Base-by-base conservation (phyloP, 83 land plant species). In the Picea mariana region DNA sequence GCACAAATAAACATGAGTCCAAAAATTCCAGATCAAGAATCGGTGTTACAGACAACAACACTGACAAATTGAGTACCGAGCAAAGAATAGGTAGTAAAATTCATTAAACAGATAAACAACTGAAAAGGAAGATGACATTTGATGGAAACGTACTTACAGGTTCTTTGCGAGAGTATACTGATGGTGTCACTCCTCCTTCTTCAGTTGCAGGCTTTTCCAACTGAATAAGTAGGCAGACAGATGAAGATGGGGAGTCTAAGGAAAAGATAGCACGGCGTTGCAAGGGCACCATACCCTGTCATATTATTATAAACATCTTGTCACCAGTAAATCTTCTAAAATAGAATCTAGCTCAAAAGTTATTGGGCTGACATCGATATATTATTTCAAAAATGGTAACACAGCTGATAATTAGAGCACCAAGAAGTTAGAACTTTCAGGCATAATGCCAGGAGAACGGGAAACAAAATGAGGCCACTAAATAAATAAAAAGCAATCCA, bases 131-230 rank as follows among this genome's bases (percentile, higher is more conserved):
- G 11, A 38, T 69, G n/a, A 38, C 42, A 18, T 69, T n/a, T 38
- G 21, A 38, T 69, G 9, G 47, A 69, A 34, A 60, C 9, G 40
- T 38, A 90, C 95, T 87, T 84, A 97, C 98, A 44, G 97, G 99
- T 79, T 97, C 99, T 88, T 97, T 97, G 71, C 99, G 95, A 52
- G 99, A 95, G 87, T 97, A 97, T 44, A 97, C 98, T 49, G 99
- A 95, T 23, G 96, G 77, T 61, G 93, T 92, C 31, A 94, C 93
- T 12, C 99, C 99, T 15, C 97, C 98, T 87, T 97, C 99, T 86
- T 97, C 99, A 38, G 99, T 93, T 42, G 95, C 98, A 82, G 94
- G 97, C 81, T 93, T 97, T 83, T 97, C 99, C 69, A 97, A 87
- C 85, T 97, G 99, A 76, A 97, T 89, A 59, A 97, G 90, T 82